phyloP scores from a whole-genome alignment of 768 basidiomycete species.

The Kockovaella imperatae region DNA sequence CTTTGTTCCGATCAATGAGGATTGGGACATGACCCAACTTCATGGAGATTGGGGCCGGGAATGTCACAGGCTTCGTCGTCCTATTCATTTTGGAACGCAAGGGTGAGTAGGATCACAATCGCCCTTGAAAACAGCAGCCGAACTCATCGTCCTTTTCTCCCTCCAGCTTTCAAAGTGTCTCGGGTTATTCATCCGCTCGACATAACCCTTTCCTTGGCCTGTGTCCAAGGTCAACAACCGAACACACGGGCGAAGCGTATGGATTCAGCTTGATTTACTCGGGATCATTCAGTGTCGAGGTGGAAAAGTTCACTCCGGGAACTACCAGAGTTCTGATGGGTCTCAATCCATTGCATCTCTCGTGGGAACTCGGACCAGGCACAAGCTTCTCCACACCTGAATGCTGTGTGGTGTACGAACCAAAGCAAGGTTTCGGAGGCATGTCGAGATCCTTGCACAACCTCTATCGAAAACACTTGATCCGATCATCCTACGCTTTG shows the following conservation, averaged over 20 bases:
- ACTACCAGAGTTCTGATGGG: conserved; percentile 13
- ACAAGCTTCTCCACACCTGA: conserved; percentile 21
- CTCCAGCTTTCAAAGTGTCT: conserved; percentile 15
- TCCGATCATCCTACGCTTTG: conserved; percentile 5
- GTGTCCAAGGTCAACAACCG: conserved; percentile 9
- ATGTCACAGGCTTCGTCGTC: conserved; percentile 2
- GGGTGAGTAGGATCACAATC: conserved; percentile 7
- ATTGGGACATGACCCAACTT: conserved; percentile 20
- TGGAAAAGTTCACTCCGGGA: conserved; percentile 10
- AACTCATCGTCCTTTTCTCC: not conserved
- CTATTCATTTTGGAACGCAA: conserved; percentile 15
- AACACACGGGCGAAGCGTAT: conserved; percentile 14
- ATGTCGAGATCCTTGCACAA: conserved; percentile 20
- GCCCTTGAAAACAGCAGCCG: not conserved
- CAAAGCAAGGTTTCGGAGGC: conserved; percentile 15
- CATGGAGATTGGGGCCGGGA: conserved; percentile 27
- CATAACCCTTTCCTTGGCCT: conserved; percentile 29
- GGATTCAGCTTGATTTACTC: conserved; percentile 23
- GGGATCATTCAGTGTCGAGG: conserved; percentile 14
- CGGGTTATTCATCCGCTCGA: conserved; percentile 23
- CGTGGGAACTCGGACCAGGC: conserved; percentile 8
- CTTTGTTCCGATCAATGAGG: conserved; percentile 4
- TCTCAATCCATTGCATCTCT: conserved; percentile 22
- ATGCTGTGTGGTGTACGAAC: conserved; percentile 14
- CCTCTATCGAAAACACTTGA: conserved; percentile 20